These are phyloP conservation scores for Phalaenopsis aphrodite DNA, from an alignment of 106 monocot species.

Conservation along the genomic window DNA sequence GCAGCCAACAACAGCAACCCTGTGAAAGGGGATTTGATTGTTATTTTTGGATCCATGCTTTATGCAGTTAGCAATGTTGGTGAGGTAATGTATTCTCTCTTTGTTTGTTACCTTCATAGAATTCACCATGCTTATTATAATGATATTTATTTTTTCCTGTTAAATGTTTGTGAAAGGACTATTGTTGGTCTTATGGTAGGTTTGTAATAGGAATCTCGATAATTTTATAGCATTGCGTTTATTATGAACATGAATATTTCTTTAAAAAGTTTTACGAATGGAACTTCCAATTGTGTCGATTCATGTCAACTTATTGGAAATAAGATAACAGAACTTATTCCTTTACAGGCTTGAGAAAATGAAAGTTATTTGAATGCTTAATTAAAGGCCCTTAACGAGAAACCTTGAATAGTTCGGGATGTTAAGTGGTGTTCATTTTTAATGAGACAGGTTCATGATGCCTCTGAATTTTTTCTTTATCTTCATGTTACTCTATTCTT, in stretches of 20 bases:
- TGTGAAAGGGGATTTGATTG: slow-evolving; percentile 36
- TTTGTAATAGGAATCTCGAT: too few species aligned
- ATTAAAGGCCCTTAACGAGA: not conserved
- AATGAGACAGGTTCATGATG: not conserved
- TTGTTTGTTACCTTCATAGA: not conserved
- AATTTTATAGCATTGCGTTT: too few species aligned
- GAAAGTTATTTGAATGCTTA: not conserved
- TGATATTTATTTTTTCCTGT: not conserved
- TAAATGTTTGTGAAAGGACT: not conserved
- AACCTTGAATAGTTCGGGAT: not conserved
- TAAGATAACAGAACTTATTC: not conserved
- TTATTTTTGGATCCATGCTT: slow-evolving; percentile 35
- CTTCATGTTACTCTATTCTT: not conserved
- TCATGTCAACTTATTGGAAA: not conserved
- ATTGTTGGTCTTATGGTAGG: not conserved
- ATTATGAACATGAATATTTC: too few species aligned
- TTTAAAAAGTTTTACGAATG: too few species aligned
- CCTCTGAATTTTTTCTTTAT: not conserved
- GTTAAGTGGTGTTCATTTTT: not conserved
- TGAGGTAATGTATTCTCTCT: slow-evolving; percentile 21
- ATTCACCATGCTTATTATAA: not conserved
- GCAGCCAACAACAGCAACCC: slow-evolving; percentile 27
- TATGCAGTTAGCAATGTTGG: slow-evolving; percentile 43
- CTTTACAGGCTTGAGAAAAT: not conserved
- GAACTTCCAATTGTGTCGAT: too few species aligned